These are phyloP conservation scores for Straminergon stramineum DNA, from an alignment of 225 moss, liverwort and hornwort genomes.

Conservation along the genomic window DNA sequence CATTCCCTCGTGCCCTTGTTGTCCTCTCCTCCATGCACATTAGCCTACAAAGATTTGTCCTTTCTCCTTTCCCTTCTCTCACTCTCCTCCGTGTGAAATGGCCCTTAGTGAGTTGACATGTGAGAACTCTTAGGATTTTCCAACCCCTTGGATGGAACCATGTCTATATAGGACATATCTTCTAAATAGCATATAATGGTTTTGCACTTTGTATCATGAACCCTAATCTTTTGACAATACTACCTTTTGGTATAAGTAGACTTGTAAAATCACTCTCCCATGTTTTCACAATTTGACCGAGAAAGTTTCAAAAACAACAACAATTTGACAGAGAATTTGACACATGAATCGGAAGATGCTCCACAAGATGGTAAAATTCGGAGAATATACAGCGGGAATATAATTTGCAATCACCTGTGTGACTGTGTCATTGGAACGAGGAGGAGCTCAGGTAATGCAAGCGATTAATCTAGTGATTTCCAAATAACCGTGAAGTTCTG, in stretches of 20 bases:
- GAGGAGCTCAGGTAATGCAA: background rate
- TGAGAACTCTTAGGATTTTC: background rate
- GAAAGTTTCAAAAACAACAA: no score
- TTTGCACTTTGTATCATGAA: no score
- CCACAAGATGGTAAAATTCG: background rate
- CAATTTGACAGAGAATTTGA: background rate
- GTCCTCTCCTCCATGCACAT: no score
- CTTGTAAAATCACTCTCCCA: background rate
- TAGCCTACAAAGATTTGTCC: background rate
- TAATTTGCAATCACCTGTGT: background rate
- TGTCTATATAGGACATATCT: no score
- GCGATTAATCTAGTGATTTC: background rate
- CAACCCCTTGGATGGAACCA: rapidly evolving
- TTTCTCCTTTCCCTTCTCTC: background rate
- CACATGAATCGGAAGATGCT: background rate
- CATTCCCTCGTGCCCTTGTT: no score
- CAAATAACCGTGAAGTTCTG: background rate
- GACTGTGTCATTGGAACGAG: background rate
- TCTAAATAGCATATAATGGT: background rate
- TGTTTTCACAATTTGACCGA: background rate
- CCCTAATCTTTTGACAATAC: no score
- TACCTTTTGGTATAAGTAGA: background rate
- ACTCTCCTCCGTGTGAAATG: background rate
- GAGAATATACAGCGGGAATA: background rate
- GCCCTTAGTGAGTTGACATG: background rate